Conservation (phyloP, 148 eudicot genomes). For the Cornus suecica region DNA sequence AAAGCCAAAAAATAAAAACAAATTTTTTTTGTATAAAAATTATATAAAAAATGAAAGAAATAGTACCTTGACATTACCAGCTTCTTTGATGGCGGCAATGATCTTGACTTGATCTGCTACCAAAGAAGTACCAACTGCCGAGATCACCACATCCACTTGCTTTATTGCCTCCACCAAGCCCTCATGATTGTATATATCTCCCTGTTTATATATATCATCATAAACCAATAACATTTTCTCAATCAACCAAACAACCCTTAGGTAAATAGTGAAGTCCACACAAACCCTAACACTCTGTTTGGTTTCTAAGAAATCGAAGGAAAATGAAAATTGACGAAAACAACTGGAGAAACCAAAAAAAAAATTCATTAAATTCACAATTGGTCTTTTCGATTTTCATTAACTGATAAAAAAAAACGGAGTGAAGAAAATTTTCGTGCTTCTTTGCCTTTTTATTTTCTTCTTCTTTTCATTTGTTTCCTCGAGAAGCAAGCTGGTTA, state of each 20-base stretch:
- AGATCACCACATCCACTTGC: slow-evolving; percentile 75
- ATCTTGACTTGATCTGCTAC: slow-evolving; percentile 62
- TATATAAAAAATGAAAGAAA: neutral
- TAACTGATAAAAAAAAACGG: neutral
- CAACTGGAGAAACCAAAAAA: no score
- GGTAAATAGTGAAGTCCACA: neutral
- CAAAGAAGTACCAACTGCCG: slow-evolving; percentile 39
- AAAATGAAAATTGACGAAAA: no score
- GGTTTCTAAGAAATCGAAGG: no score
- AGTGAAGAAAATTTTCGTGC: neutral
- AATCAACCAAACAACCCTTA: slow-evolving; percentile 3
- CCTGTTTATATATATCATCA: slow-evolving; percentile 28
- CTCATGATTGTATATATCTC: slow-evolving; percentile 54
- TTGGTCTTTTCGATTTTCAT: neutral
- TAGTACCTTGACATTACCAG: slow-evolving; percentile 71
- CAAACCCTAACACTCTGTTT: neutral
- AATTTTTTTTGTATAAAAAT: no score
- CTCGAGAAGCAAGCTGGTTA: neutral
- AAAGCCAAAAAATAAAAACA: no score
- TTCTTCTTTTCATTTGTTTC: neutral
- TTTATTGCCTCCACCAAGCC: slow-evolving; percentile 67
- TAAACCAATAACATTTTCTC: neutral
- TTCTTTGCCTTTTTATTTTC: neutral
- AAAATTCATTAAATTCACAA: neutral
- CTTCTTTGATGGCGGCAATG: slow-evolving; percentile 70